phyloP scores from a whole-genome alignment of 1,139 yeast species.

The Candida pseudoviswanathii region DNA sequence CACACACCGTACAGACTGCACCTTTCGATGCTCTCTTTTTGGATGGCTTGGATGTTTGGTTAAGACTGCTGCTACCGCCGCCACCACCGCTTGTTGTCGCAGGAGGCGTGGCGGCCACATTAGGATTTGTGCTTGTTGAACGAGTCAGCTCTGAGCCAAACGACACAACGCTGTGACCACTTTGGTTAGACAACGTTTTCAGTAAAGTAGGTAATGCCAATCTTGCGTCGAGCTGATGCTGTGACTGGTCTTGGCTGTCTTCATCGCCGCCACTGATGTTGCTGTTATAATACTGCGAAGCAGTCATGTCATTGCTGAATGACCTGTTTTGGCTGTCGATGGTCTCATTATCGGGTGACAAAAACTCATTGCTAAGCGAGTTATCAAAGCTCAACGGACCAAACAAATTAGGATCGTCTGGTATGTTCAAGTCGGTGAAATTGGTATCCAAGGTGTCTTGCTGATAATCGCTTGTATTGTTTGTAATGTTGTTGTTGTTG shows the following conservation, averaged over 20 bases:
- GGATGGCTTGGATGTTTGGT: no score
- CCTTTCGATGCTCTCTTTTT: slow-evolving; percentile 41
- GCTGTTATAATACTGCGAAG: not conserved
- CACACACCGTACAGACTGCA: slow-evolving; percentile 43
- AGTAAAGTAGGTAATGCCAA: slow-evolving; percentile 5
- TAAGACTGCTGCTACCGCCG: no score
- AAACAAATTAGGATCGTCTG: slow-evolving; percentile 1
- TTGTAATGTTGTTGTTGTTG: not conserved
- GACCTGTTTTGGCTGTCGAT: not conserved
- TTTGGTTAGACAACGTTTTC: slow-evolving; percentile 25
- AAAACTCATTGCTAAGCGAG: slow-evolving; percentile 6
- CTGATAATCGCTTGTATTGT: not conserved
- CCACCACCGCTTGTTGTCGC: not conserved
- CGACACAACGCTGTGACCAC: slow-evolving; percentile 21
- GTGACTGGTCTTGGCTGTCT: slow-evolving; percentile 4
- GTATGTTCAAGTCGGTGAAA: slow-evolving; percentile 8
- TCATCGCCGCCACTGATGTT: slow-evolving; percentile 6
- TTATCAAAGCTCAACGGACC: slow-evolving; percentile 10
- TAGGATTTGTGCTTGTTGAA: slow-evolving; percentile 7
- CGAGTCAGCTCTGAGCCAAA: slow-evolving; percentile 13
- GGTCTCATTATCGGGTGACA: slow-evolving; percentile 8
- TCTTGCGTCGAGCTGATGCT: slow-evolving; percentile 1
- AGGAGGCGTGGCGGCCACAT: slow-evolving; percentile 10
- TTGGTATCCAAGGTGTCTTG: not conserved
- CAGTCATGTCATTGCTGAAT: not conserved